Conservation (phyloP, 2,329 filamentous ascomycete genomes). For the Emmonsiellopsis sp. region DNA sequence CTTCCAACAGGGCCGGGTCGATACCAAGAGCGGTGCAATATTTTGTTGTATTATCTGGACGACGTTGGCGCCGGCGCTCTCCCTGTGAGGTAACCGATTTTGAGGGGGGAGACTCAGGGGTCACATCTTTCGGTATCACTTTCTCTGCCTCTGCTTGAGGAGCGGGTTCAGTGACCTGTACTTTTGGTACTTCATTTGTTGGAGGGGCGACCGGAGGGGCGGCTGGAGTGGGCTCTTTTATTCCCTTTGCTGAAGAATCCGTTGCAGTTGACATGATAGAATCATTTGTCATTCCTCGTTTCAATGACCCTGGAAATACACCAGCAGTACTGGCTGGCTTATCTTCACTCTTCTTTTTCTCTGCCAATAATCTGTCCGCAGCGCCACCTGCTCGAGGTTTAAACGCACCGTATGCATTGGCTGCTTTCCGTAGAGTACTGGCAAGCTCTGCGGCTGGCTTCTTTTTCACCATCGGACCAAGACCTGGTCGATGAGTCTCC, state of each 20-base stretch:
- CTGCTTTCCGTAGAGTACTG: slow-evolving; percentile 70
- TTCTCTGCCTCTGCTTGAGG: slow-evolving; percentile 18
- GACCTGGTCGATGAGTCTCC: slow-evolving; percentile 57
- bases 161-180: slow-evolving; percentile 30
- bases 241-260: slow-evolving; percentile 23
- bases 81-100: slow-evolving; percentile 38
- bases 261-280: slow-evolving; percentile 21
- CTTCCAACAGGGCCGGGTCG: slow-evolving; percentile 66
- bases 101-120: slow-evolving; percentile 23
- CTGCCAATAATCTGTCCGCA: slow-evolving; percentile 64
- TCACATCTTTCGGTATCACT: slow-evolving; percentile 17
- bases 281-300: slow-evolving; percentile 34
- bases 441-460: slow-evolving; percentile 68
- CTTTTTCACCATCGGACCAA: slow-evolving; percentile 85
- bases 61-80: slow-evolving; percentile 50
- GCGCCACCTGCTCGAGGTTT: slow-evolving; percentile 83
- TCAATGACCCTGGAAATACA: slow-evolving; percentile 69
- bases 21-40: slow-evolving; percentile 72
- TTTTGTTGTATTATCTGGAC: slow-evolving; percentile 65
- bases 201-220: slow-evolving; percentile 11
- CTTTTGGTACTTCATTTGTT: slow-evolving; percentile 20
- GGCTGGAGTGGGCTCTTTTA: slow-evolving; percentile 2
- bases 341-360: slow-evolving; percentile 47
- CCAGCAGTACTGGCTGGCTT: slow-evolving; percentile 84
- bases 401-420: slow-evolving; percentile 62